Conservation (phyloP, 768 basidiomycete genomes). For the Mycena pura region DNA sequence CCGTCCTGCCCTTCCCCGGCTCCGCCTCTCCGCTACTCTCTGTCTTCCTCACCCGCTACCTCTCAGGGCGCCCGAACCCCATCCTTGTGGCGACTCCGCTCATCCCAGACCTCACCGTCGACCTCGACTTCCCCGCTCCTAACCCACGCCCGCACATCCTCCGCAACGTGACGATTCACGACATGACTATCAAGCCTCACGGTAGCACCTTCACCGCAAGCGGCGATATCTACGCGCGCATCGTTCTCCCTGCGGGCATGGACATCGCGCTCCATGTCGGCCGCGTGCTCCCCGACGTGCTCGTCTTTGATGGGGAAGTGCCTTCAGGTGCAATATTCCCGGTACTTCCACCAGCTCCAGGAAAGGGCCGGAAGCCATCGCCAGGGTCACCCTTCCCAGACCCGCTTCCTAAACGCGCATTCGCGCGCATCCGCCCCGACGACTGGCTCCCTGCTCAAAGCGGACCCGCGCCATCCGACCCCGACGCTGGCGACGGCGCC, state of each 20-base stretch:
- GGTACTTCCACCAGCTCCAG: too few species aligned
- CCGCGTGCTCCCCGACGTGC: slow-evolving; percentile 74
- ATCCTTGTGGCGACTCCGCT: slow-evolving; percentile 65
- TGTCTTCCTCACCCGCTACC: slow-evolving; percentile 66
- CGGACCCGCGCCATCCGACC: slow-evolving; percentile 45
- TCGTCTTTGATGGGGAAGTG: slow-evolving; percentile 78
- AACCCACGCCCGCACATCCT: slow-evolving; percentile 69
- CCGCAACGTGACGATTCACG: slow-evolving; percentile 72
- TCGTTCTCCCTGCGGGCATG: slow-evolving; percentile 76
- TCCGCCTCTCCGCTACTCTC: slow-evolving; percentile 55
- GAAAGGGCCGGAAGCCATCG: slow-evolving; percentile 31
- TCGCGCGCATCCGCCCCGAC: slow-evolving; percentile 75
- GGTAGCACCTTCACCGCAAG: slow-evolving; percentile 65
- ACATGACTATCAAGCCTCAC: slow-evolving; percentile 72
- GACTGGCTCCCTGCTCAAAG: slow-evolving; percentile 65
- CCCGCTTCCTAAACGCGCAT: slow-evolving; percentile 75
- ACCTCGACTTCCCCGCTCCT: slow-evolving; percentile 70
- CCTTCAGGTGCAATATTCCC: slow-evolving; percentile 38
- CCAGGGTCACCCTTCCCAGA: slow-evolving; percentile 62
- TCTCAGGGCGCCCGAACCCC: slow-evolving; percentile 61
- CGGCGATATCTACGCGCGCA: slow-evolving; percentile 67
- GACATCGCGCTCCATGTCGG: slow-evolving; percentile 67
- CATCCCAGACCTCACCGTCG: slow-evolving; percentile 53
- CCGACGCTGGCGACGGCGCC: slow-evolving; percentile 56
- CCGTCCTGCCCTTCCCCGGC: slow-evolving; percentile 57